Conservation (phyloP, 2,329 filamentous ascomycete species). For the Diaporthe capsici region DNA sequence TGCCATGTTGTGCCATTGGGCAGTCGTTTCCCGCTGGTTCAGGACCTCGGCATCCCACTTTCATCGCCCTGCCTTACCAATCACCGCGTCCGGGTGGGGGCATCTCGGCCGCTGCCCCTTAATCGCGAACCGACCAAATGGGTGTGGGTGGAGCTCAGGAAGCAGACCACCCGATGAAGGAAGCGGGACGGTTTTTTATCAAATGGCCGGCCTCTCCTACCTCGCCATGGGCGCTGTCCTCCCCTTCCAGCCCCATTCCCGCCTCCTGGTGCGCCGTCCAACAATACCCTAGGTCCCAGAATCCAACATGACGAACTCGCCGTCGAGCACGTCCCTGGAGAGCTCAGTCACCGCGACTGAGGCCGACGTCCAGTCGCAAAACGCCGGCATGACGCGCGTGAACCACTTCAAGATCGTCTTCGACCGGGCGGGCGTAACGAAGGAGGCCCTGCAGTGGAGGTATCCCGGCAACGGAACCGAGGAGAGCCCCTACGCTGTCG, state of each 20-base stretch:
- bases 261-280: slow-evolving; percentile 16
- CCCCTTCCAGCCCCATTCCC: neutral
- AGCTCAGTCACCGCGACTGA: slow-evolving; percentile 54
- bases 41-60: slow-evolving; percentile 38
- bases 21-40: neutral
- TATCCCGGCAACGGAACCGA: slow-evolving; percentile 75
- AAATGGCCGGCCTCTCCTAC: neutral
- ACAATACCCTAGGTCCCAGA: neutral
- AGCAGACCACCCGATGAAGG: slow-evolving; percentile 26
- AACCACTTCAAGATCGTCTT: slow-evolving; percentile 67
- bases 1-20: slow-evolving; percentile 24
- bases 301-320: slow-evolving; percentile 38
- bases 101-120: slow-evolving; percentile 15
- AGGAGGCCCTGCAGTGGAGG: slow-evolving; percentile 66
- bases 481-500: slow-evolving; percentile 77
- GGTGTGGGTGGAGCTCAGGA: slow-evolving; percentile 21
- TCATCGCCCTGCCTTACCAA: slow-evolving; percentile 23
- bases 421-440: slow-evolving; percentile 70
- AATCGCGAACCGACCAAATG: slow-evolving; percentile 26
- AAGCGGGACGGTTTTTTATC: slow-evolving; percentile 19
- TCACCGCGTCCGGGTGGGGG: slow-evolving; percentile 23
- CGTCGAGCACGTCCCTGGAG: slow-evolving; percentile 35
- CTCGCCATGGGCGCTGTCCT: neutral
- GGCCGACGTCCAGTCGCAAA: slow-evolving; percentile 59
- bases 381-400: slow-evolving; percentile 46